Base-by-base conservation (phyloP, 2,329 filamentous ascomycete genomes). In the Chaetothyriales sp. region DNA sequence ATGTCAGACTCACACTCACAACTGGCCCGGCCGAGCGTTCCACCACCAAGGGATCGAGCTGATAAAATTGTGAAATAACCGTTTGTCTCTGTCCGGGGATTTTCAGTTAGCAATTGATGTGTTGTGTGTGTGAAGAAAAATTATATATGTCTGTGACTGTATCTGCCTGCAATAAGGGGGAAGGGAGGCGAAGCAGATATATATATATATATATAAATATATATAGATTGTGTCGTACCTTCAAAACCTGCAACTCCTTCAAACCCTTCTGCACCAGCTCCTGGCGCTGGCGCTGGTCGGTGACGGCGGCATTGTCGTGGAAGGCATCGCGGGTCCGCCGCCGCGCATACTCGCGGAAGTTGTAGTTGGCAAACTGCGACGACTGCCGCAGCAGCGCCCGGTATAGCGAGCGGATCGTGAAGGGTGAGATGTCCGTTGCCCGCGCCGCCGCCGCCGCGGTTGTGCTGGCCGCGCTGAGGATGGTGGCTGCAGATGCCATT, bases 41-140 rank as follows among this genome's bases (percentile, higher is more conserved):
- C 0, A 98, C 86, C 12, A 98, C 92, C 68, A 98, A 76, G 63
- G 81, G 77, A 64, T 96, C 89, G 55, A 93, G 68, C 70, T 95
- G 85, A 72, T 86, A 96, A 70, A 96, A 96, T 65, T 94, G 86
- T 65, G 88, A 93, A 63, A 98, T 80, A 48, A 92, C 77, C 9
- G 90, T 93, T 83, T 96, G 92, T 65, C 92, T 83, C 92, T 96
- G 72, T 25, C n/a, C n/a, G n/a, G n/a, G n/a, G n/a, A n/a, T n/a
- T n/a, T n/a, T n/a, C n/a, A n/a, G n/a, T n/a, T n/a, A n/a, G n/a
- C n/a, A n/a, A n/a, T n/a, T n/a, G n/a, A n/a, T n/a, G n/a, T n/a
- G n/a, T n/a, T n/a, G n/a, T n/a, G n/a, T n/a, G n/a, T n/a, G n/a
- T n/a, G n/a, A n/a, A n/a, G n/a, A n/a, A n/a, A n/a, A n/a, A n/a